Percentiles rank a stretch among this genome's conserved stretches.
phyloP scores from a whole-genome alignment of 192 early-diverging fungal species.

The Coemansia sp. region DNA sequence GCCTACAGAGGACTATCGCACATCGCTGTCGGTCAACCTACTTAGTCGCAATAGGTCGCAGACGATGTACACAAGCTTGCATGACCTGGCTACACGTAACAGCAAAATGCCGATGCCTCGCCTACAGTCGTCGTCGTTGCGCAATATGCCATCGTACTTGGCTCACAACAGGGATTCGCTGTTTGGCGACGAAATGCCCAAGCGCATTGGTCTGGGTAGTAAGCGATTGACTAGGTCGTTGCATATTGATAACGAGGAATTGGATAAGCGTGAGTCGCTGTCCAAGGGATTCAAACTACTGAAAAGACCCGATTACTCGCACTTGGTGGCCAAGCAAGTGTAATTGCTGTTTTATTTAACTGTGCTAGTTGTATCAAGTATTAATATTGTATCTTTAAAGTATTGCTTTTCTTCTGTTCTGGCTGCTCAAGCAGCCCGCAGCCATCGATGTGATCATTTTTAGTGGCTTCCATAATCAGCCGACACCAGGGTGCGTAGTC shows the following conservation, averaged over 20 bases:
- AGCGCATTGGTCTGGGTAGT: background rate
- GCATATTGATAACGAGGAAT: constrained; percentile 8
- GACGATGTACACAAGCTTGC: constrained; percentile 21
- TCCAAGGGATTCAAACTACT: constrained; percentile 13
- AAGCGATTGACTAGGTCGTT: constrained; percentile 23
- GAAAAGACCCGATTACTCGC: constrained; percentile 30
- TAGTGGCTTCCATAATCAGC: too few species aligned
- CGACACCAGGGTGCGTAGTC: too few species aligned
- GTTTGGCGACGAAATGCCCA: background rate
- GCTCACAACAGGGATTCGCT: background rate
- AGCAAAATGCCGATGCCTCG: constrained; percentile 19
- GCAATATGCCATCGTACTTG: constrained; percentile 20
- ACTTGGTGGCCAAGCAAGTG: background rate
- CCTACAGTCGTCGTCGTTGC: constrained; percentile 3
- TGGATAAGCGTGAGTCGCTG: constrained; percentile 16
- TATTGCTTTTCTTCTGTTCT: background rate
- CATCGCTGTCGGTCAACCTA: constrained; percentile 23
- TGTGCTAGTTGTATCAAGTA: background rate
- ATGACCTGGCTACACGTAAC: constrained; percentile 43
- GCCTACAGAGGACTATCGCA: constrained; percentile 31
- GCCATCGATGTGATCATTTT: too few species aligned
- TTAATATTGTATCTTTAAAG: background rate
- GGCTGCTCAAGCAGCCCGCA: too few species aligned
- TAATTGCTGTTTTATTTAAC: background rate
- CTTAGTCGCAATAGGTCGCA: background rate